phyloP scores from a whole-genome alignment of 1,139 yeast species.

The Geotrichum phurueaensis region DNA sequence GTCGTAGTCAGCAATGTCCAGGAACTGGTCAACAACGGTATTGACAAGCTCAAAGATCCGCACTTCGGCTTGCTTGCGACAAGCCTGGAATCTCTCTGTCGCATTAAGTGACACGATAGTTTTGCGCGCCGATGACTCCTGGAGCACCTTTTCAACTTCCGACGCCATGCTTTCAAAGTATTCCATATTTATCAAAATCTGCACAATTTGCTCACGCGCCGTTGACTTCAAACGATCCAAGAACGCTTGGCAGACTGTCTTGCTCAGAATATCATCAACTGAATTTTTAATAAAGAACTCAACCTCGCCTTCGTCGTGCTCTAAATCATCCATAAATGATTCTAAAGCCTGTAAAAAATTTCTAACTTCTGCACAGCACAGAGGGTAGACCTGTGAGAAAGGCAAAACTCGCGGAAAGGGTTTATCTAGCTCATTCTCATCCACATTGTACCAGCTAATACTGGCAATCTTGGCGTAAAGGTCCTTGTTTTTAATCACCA shows the following conservation, averaged over 20 bases:
- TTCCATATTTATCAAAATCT: conserved; percentile 80
- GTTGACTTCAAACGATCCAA: conserved; percentile 57
- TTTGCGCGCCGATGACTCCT: conserved; percentile 33
- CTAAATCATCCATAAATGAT: conserved; percentile 54
- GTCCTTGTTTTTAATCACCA: conserved; percentile 54
- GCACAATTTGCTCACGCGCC: conserved; percentile 86
- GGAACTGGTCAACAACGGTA: conserved; percentile 65
- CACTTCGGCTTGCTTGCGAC: conserved; percentile 72
- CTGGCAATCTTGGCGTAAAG: conserved; percentile 59
- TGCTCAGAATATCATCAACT: conserved; percentile 64
- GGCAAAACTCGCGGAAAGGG: conserved; percentile 73
- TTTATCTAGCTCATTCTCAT: conserved; percentile 36
- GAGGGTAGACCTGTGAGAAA: conserved; percentile 81
- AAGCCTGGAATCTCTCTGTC: conserved; percentile 48
- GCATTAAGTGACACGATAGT: conserved; percentile 44
- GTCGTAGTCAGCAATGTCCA: conserved; percentile 81
- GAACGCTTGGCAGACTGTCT: conserved; percentile 63
- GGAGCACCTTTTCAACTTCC: conserved; percentile 39
- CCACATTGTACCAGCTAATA: conserved; percentile 61
- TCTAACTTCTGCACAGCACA: conserved; percentile 71
- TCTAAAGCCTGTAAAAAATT: conserved; percentile 58
- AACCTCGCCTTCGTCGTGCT: conserved; percentile 47
- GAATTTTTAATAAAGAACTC: conserved; percentile 44
- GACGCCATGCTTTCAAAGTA: conserved; percentile 59
- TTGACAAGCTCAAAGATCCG: conserved; percentile 68